Percentiles rank a stretch among this genome's conserved stretches.
Evolutionary conservation across 2,329 filamentous ascomycete species (phyloP).

Genomic region (Claviceps sp.): DNA sequence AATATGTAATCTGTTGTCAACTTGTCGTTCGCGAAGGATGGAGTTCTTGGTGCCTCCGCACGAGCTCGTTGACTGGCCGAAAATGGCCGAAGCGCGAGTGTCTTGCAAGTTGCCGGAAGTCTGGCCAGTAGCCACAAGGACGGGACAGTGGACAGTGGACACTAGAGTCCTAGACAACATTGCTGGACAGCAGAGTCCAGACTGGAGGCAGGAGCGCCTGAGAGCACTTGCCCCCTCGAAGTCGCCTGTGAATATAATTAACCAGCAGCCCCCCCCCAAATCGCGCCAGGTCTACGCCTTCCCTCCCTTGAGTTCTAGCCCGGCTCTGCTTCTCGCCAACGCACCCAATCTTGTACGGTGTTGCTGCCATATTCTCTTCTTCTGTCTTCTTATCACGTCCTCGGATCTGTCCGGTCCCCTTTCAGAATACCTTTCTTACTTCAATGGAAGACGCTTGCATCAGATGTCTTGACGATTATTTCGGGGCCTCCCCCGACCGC

Average conservation of each 20-base stretch:
- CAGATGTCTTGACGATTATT: constrained; percentile 8
- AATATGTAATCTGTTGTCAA: neutral
- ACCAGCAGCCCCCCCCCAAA: neutral
- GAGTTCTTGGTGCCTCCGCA: neutral
- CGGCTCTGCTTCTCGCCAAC: neutral
- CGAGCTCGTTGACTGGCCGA: neutral
- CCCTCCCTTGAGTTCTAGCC: neutral
- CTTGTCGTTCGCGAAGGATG: neutral
- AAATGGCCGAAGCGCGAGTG: neutral
- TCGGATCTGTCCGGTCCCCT: neutral
- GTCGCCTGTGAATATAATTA: neutral
- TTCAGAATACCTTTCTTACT: neutral
- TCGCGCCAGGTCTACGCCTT: neutral
- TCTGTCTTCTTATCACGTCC: neutral
- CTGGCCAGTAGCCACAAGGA: neutral
- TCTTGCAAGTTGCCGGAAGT: neutral
- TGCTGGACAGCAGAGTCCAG: neutral
- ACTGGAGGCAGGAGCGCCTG: neutral
- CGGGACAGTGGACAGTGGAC: too few relatives aligned
- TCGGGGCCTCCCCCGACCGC: constrained; percentile 5
- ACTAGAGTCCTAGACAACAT: neutral
- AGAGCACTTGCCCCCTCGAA: neutral
- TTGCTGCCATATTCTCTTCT: neutral
- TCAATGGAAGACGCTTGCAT: constrained; percentile 7
- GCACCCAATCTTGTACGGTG: neutral